phyloP scores from a whole-genome alignment of 768 basidiomycete genomes.

The Podaxis sp. region DNA sequence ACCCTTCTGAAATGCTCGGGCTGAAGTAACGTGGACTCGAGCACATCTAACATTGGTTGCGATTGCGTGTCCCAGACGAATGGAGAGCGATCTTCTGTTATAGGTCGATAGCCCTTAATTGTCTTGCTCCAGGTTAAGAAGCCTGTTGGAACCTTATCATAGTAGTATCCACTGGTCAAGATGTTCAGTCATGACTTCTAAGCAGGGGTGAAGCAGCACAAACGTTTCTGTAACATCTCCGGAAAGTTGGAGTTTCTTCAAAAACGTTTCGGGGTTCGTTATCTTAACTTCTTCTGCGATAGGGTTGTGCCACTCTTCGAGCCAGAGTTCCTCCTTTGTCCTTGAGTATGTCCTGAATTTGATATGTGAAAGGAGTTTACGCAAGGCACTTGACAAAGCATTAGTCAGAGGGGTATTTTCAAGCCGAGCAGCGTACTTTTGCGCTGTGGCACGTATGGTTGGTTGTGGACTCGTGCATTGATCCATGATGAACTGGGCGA shows the following conservation, averaged over 20 bases:
- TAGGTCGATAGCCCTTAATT: slow-evolving; percentile 58
- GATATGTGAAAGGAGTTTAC: slow-evolving; percentile 12
- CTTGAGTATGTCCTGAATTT: slow-evolving; percentile 71
- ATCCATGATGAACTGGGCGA: slow-evolving; percentile 63
- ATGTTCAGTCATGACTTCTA: slow-evolving; percentile 13
- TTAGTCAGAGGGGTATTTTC: background rate
- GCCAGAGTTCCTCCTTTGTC: slow-evolving; percentile 68
- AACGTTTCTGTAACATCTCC: slow-evolving; percentile 28
- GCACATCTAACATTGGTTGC: slow-evolving; percentile 46
- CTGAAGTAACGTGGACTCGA: slow-evolving; percentile 46
- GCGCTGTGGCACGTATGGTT: slow-evolving; percentile 60
- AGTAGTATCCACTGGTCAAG: slow-evolving; percentile 43
- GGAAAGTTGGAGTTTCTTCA: slow-evolving; percentile 44
- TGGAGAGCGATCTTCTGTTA: slow-evolving; percentile 34
- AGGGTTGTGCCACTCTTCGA: slow-evolving; percentile 70
- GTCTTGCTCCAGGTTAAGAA: slow-evolving; percentile 73
- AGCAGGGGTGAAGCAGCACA: slow-evolving; percentile 17
- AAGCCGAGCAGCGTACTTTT: slow-evolving; percentile 46
- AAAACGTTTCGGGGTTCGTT: slow-evolving; percentile 47
- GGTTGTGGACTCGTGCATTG: slow-evolving; percentile 73
- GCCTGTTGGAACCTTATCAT: slow-evolving; percentile 77
- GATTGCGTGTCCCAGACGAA: slow-evolving; percentile 58
- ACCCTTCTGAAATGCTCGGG: slow-evolving; percentile 62
- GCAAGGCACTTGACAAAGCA: slow-evolving; percentile 11
- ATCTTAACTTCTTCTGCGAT: slow-evolving; percentile 47